A percentile compares a stretch with the other conserved stretches of the same genome.
phyloP scores from a whole-genome alignment of 306 rosid genomes.

The Castanea mollissima region DNA sequence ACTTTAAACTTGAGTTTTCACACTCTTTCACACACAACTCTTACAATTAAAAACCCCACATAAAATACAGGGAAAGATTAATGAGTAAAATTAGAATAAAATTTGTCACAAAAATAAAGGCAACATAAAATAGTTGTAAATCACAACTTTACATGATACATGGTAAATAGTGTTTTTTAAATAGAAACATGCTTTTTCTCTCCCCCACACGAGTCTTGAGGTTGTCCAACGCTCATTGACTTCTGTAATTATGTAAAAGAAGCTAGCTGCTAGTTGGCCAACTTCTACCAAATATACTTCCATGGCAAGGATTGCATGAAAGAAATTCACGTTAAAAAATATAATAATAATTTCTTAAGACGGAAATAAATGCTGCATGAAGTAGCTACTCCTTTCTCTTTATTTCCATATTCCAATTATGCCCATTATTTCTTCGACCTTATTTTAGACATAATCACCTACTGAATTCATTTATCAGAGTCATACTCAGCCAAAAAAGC shows the following conservation, averaged over 20 bases:
- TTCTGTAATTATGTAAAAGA: background rate
- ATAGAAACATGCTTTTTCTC: background rate
- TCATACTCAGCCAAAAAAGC: no score
- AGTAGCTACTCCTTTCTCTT: background rate
- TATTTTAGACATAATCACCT: background rate
- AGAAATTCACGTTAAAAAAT: background rate
- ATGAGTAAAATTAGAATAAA: no score
- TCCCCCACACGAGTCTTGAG: background rate
- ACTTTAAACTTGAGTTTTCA: no score
- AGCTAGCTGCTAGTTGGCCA: conserved; percentile 22
- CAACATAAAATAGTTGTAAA: no score
- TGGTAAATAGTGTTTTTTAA: background rate
- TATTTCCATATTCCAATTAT: background rate
- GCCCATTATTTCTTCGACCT: background rate
- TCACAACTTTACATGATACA: no score
- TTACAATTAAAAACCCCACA: no score
- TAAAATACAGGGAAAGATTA: no score
- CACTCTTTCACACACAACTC: no score
- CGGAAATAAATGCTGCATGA: conserved; percentile 21
- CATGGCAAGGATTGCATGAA: conserved; percentile 17
- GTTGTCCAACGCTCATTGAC: conserved; percentile 41
- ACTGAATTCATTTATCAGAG: no score
- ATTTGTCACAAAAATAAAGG: no score
- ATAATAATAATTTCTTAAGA: background rate
- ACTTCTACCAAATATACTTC: background rate